These are phyloP conservation scores for Juglanconis oblonga DNA, from an alignment of 2,329 filamentous ascomycete genomes.

Conservation along the genomic window DNA sequence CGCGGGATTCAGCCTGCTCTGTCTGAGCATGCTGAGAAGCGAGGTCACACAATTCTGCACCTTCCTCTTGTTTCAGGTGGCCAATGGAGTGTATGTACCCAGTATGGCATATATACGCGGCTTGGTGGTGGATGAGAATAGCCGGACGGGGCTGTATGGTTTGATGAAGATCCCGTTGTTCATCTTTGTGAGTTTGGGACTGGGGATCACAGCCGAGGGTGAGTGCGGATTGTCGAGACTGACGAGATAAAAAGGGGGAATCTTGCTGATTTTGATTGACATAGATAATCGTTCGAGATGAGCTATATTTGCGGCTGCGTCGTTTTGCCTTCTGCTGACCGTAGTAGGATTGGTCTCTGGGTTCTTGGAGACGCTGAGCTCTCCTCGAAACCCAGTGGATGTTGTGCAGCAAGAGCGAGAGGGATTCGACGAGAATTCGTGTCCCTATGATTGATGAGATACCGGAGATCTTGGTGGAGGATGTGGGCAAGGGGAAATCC, in stretches of 20 bases:
- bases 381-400: background rate
- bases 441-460: background rate
- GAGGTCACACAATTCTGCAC: slow-evolving; percentile 25
- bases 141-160: slow-evolving; percentile 29
- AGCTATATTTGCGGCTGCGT: slow-evolving; percentile 12
- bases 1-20: slow-evolving; percentile 23
- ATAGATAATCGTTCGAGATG: slow-evolving; percentile 12
- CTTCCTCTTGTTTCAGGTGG: slow-evolving; percentile 31
- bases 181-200: slow-evolving; percentile 19
- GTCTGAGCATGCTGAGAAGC: slow-evolving; percentile 19
- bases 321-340: slow-evolving; percentile 10
- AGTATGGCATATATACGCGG: slow-evolving; percentile 31
- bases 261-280: background rate
- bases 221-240: background rate
- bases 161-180: slow-evolving; percentile 22
- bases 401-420: background rate
- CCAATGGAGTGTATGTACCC: slow-evolving; percentile 32
- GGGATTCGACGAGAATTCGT: background rate
- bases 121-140: slow-evolving; percentile 26
- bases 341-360: slow-evolving; percentile 5
- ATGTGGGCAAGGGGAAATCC: background rate
- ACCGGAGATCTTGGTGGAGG: background rate
- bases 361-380: background rate
- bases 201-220: slow-evolving; percentile 19
- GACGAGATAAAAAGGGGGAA: background rate